A percentile compares a stretch with the other conserved stretches of the same genome.
These are phyloP conservation scores for Xerocomus amazonicus DNA, from an alignment of 1,284 basidiomycete species.

Conservation along the genomic window DNA sequence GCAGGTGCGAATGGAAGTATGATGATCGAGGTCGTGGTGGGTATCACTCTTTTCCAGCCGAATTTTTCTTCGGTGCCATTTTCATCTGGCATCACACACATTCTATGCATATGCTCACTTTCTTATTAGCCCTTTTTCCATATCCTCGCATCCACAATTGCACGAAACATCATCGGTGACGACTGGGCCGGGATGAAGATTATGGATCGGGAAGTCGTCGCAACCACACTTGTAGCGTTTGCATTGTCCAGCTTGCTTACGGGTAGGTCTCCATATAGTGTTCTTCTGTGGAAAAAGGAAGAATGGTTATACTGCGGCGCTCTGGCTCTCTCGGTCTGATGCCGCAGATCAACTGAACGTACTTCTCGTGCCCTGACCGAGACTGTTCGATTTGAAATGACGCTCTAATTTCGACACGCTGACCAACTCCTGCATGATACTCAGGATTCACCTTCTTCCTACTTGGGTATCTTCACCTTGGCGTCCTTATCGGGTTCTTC, in stretches of 20 bases:
- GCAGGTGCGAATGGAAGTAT: constrained; percentile 91
- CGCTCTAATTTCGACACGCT: neutral
- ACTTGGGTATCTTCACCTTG: constrained; percentile 82
- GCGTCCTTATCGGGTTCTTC: constrained; percentile 91
- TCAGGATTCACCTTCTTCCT: constrained; percentile 79
- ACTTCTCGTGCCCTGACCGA: neutral
- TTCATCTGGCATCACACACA: neutral
- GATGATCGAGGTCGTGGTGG: constrained; percentile 97
- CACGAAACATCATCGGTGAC: constrained; percentile 49
- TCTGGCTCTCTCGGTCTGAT: neutral
- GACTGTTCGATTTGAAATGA: constrained; percentile 15
- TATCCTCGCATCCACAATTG: constrained; percentile 81
- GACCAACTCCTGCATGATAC: constrained; percentile 2
- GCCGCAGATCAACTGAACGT: constrained; percentile 2
- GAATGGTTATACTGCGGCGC: neutral
- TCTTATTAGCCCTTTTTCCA: constrained; percentile 86
- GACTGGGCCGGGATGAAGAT: constrained; percentile 50
- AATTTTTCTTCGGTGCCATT: neutral
- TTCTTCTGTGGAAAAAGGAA: neutral
- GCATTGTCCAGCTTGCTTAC: constrained; percentile 90
- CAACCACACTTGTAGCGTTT: constrained; percentile 90
- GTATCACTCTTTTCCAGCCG: constrained; percentile 31
- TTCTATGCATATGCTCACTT: neutral
- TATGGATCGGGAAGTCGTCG: constrained; percentile 69
- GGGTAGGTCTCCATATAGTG: constrained; percentile 42